Evolutionary conservation across 2,329 filamentous ascomycete species (phyloP).

Genomic region (Botrytis fabae): DNA sequence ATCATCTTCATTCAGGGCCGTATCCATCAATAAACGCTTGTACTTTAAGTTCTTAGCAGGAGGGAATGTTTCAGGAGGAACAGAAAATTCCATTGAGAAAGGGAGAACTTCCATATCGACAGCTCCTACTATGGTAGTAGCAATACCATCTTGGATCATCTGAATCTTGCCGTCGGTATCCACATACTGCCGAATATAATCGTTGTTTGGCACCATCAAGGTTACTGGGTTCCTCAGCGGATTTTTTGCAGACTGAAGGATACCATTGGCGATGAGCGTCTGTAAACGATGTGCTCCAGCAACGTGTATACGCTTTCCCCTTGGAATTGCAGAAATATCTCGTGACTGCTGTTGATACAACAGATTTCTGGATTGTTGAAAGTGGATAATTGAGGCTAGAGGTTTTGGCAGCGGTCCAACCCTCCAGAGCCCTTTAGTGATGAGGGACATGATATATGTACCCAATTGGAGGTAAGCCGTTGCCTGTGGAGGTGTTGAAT

Average conservation of each 20-base stretch:
- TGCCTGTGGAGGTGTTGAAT: background rate
- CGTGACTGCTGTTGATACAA: constrained; percentile 11
- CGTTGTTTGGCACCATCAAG: constrained; percentile 2
- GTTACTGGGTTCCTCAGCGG: background rate
- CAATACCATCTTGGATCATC: background rate
- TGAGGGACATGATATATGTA: background rate
- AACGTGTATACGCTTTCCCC: background rate
- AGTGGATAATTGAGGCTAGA: background rate
- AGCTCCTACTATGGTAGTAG: constrained; percentile 6
- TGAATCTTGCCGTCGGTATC: background rate
- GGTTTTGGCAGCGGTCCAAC: constrained; percentile 6
- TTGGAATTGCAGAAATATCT: background rate
- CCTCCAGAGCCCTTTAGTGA: constrained; percentile 3
- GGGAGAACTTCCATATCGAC: constrained; percentile 12
- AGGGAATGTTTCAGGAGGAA: background rate
- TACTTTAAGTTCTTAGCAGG: background rate
- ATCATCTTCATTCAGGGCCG: background rate
- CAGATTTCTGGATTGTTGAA: background rate
- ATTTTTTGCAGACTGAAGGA: constrained; percentile 2
- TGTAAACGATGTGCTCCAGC: background rate
- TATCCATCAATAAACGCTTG: constrained; percentile 6
- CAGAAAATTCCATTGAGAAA: constrained; percentile 4
- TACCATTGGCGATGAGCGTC: constrained; percentile 3
- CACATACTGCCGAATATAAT: constrained; percentile 7
- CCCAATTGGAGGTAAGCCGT: background rate